phyloP scores from a whole-genome alignment of 306 rosid species.

The Spatholobus suberectus region DNA sequence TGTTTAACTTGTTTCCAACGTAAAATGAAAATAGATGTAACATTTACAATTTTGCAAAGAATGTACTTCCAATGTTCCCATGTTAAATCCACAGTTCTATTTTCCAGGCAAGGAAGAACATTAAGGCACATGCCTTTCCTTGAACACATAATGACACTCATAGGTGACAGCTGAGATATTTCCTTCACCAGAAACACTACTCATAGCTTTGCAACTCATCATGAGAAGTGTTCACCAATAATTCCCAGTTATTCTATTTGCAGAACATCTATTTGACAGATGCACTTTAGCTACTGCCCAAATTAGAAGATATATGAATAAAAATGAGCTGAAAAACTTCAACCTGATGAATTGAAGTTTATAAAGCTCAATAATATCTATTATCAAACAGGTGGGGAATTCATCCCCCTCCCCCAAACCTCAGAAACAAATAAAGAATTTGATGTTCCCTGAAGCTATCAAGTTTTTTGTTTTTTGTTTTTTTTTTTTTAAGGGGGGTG shows the following conservation, averaged over 20 bases:
- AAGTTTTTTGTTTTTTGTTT: neutral
- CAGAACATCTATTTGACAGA: neutral
- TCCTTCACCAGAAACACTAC: slow-evolving; percentile 30
- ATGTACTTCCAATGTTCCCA: slow-evolving; percentile 13
- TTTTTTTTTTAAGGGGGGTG: too few relatives aligned
- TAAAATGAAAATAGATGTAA: slow-evolving; percentile 23
- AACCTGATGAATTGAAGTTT: neutral
- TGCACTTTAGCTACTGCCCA: neutral
- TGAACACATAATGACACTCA: slow-evolving; percentile 14
- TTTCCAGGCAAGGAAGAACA: neutral
- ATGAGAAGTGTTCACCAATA: neutral
- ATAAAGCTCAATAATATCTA: neutral
- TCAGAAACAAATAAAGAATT: neutral
- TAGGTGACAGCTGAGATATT: too few relatives aligned
- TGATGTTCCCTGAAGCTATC: neutral
- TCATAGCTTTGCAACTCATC: neutral
- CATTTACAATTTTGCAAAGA: slow-evolving; percentile 24
- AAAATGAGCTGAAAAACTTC: slow-evolving; percentile 6
- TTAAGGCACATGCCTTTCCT: neutral
- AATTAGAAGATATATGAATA: neutral
- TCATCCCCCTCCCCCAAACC: neutral
- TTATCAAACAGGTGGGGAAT: neutral
- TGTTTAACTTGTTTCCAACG: slow-evolving; percentile 5
- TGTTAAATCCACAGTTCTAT: slow-evolving; percentile 22
- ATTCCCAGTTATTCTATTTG: neutral